Conservation (phyloP, 306 rosid genomes). For the Inga laurina region DNA sequence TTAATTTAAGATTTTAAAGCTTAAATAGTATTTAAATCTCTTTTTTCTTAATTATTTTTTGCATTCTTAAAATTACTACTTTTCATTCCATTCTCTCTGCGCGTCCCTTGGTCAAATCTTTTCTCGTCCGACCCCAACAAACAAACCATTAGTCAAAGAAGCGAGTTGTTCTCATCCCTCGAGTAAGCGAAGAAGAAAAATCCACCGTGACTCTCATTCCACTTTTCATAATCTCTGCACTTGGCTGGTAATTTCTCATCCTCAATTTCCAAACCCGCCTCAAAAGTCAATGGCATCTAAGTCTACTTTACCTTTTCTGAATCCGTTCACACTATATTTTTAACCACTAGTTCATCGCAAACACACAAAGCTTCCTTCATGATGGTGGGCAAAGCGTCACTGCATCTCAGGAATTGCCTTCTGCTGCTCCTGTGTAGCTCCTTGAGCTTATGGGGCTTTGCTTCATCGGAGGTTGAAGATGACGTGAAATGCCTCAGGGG, state of each 20-base stretch:
- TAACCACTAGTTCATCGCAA: constrained; percentile 31
- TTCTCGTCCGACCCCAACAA: not conserved
- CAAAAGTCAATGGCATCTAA: constrained; percentile 3
- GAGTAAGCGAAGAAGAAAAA: not conserved
- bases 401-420: constrained; percentile 13
- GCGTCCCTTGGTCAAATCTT: not conserved
- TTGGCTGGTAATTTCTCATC: not conserved
- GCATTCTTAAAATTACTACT: no score
- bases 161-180: not conserved
- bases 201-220: not conserved
- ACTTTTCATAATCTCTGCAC: not conserved
- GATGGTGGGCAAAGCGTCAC: not conserved
- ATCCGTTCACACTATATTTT: not conserved
- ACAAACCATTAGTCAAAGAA: not conserved
- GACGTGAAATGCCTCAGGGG: constrained; percentile 65
- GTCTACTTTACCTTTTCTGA: not conserved
- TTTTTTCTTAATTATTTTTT: no score
- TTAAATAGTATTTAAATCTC: no score
- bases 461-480: constrained; percentile 49
- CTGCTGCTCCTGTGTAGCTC: not conserved
- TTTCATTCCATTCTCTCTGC: no score
- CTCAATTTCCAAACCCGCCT: not conserved
- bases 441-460: constrained; percentile 18
- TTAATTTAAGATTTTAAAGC: no score
- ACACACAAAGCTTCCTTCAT: constrained; percentile 24